phyloP scores from a whole-genome alignment of 192 early-diverging fungal genomes.

The Podila clonocystis region DNA sequence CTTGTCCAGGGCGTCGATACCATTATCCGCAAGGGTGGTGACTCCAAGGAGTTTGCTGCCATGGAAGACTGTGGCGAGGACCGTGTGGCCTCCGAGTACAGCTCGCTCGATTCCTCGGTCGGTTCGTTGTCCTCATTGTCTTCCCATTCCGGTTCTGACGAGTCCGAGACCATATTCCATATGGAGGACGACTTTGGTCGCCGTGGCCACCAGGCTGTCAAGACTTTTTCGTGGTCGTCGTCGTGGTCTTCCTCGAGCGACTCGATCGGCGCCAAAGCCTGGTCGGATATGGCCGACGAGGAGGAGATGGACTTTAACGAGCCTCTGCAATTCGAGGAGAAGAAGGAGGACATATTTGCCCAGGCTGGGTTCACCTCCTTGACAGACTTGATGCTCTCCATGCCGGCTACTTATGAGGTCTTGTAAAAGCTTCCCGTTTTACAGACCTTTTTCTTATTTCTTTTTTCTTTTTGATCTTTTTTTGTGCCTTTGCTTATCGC shows the following conservation, averaged over 20 bases:
- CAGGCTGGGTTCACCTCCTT: conserved; percentile 19
- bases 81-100: neutral
- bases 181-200: conserved; percentile 43
- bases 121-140: conserved; percentile 11
- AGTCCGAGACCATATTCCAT: conserved; percentile 31
- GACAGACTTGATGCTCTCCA: conserved; percentile 11
- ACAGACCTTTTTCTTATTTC: neutral
- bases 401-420: conserved; percentile 1
- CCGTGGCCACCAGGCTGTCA: conserved; percentile 7
- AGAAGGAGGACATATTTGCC: conserved; percentile 22
- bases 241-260: conserved; percentile 19
- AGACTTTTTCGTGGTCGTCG: neutral
- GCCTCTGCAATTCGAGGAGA: conserved; percentile 36
- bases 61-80: conserved; percentile 42
- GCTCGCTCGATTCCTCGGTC: conserved; percentile 4
- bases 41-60: neutral
- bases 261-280: conserved; percentile 23
- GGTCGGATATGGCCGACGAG: conserved; percentile 50
- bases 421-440: neutral
- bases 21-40: conserved; percentile 19
- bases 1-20: conserved; percentile 34
- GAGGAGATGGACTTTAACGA: conserved; percentile 49
- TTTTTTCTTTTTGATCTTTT: conserved; percentile 5
- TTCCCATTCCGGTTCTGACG: conserved; percentile 6
- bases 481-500: conserved; percentile 5